Percentiles rank a stretch among this genome's conserved stretches.
phyloP scores from a whole-genome alignment of 192 early-diverging fungal genomes.

The Backusella australiensis region DNA sequence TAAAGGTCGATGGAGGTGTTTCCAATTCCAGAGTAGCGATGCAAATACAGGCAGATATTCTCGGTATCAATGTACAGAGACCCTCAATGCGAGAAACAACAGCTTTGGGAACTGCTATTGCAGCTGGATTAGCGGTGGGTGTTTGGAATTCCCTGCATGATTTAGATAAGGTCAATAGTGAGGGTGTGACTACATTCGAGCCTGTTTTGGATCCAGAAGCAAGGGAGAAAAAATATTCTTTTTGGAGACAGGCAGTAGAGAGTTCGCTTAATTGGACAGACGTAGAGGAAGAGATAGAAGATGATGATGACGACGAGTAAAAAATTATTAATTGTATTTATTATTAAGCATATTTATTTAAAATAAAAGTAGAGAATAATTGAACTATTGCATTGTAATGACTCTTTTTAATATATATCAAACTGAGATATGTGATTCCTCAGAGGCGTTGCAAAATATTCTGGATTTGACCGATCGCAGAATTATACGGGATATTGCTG shows the following conservation, averaged over 20 bases:
- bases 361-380: slow-evolving; percentile 47
- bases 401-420: no score
- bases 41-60: slow-evolving; percentile 87
- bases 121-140: slow-evolving; percentile 61
- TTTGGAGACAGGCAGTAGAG: slow-evolving; percentile 79
- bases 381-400: not conserved
- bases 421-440: no score
- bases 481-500: no score
- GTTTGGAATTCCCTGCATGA: slow-evolving; percentile 55
- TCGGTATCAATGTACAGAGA: slow-evolving; percentile 77
- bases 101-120: slow-evolving; percentile 88
- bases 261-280: slow-evolving; percentile 60
- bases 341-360: not conserved
- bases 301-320: not conserved
- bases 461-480: no score
- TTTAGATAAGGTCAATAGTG: slow-evolving; percentile 52
- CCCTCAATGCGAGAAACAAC: slow-evolving; percentile 90
- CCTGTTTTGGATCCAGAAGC: slow-evolving; percentile 44
- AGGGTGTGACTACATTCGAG: slow-evolving; percentile 43
- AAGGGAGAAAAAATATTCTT: slow-evolving; percentile 53
- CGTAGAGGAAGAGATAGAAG: slow-evolving; percentile 44
- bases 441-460: no score
- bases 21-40: slow-evolving; percentile 85
- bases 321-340: not conserved
- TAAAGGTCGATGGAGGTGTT: slow-evolving; percentile 89